These are phyloP conservation scores for Coemansia sp. DNA, from an alignment of 192 early-diverging fungal species.

Conservation along the genomic window DNA sequence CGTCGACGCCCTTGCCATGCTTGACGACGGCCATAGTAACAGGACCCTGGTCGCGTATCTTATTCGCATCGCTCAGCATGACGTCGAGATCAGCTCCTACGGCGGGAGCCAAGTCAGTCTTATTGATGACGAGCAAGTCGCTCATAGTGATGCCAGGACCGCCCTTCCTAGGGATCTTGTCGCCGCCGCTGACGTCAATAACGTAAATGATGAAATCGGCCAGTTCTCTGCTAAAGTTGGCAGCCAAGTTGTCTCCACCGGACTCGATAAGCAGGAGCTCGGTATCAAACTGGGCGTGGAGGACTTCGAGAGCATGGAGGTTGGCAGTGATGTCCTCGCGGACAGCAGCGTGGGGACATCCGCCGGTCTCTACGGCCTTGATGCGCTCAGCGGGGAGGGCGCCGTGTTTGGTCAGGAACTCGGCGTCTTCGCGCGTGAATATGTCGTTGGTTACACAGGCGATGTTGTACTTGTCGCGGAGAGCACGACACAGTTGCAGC, in stretches of 20 bases:
- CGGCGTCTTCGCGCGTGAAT: slow-evolving; percentile 95
- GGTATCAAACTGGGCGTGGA: slow-evolving; percentile 85
- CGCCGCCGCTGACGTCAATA: slow-evolving; percentile 96
- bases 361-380: slow-evolving; percentile 93
- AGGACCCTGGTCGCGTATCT: slow-evolving; percentile 88
- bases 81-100: slow-evolving; percentile 92
- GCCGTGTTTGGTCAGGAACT: slow-evolving; percentile 89
- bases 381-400: slow-evolving; percentile 90
- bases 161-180: slow-evolving; percentile 97
- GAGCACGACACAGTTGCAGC: slow-evolving; percentile 83
- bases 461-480: slow-evolving; percentile 82
- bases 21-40: slow-evolving; percentile 93
- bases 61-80: slow-evolving; percentile 87
- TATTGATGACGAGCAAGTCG: slow-evolving; percentile 95
- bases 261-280: slow-evolving; percentile 90
- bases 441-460: slow-evolving; percentile 98
- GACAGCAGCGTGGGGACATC: slow-evolving; percentile 95
- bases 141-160: slow-evolving; percentile 98
- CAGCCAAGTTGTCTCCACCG: slow-evolving; percentile 93
- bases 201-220: slow-evolving; percentile 98
- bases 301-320: slow-evolving; percentile 82
- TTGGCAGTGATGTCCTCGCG: slow-evolving; percentile 97
- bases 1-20: slow-evolving; percentile 83
- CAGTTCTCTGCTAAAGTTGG: slow-evolving; percentile 76
- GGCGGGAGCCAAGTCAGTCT: slow-evolving; percentile 90